Conservation (phyloP, 306 rosid species). For the Malus domestica region ASM211411v1 NC_041790.1:29485001-29485500, state of each 20-base stretch:
- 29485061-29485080: constrained; percentile 64
- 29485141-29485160: constrained; percentile 38
- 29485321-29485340: constrained; percentile 58
- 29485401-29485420: constrained; percentile 52
- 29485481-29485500: constrained; percentile 52
- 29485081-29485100: constrained; percentile 55
- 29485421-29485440: constrained; percentile 42
- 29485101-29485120: constrained; percentile 47
- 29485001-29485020: constrained; percentile 56
- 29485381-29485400: constrained; percentile 44
- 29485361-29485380: constrained; percentile 50
- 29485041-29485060: constrained; percentile 70
- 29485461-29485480: constrained; percentile 52
- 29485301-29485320: constrained; percentile 30
- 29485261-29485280: too few species aligned
- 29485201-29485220: background rate
- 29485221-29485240: background rate
- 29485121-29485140: constrained; percentile 56
- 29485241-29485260: background rate
- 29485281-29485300: too few species aligned
- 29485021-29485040: constrained; percentile 63
- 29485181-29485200: background rate
- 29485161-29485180: background rate
- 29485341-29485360: constrained; percentile 46
- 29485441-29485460: constrained; percentile 47